Conservation (phyloP, 2,329 filamentous ascomycete genomes). For the Venturia oleaginea region DNA sequence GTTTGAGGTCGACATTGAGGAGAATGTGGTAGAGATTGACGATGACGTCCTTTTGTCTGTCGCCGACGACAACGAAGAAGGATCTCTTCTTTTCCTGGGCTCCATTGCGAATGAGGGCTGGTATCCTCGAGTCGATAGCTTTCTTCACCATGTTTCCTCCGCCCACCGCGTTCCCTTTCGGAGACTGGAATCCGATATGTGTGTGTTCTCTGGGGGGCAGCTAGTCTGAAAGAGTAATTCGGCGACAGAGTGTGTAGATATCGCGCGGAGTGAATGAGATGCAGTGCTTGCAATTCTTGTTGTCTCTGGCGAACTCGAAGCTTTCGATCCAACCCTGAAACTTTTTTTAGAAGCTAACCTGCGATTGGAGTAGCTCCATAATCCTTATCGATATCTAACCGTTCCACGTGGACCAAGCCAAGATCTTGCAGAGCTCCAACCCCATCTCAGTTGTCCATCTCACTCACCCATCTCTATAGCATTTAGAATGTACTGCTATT, state of each 20-base stretch:
- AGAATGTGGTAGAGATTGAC: conserved; percentile 92
- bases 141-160: conserved; percentile 11
- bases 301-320: background rate
- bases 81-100: conserved; percentile 93
- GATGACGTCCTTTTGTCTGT: conserved; percentile 91
- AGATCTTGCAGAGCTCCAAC: background rate
- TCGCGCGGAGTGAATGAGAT: background rate
- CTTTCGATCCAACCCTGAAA: background rate
- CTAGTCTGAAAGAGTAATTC: background rate
- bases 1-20: conserved; percentile 78
- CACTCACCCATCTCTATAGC: background rate
- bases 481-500: background rate
- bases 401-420: background rate
- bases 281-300: background rate
- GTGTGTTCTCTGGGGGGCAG: background rate
- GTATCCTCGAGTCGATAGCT: conserved; percentile 13
- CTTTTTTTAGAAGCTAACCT: background rate
- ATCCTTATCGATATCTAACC: conserved; percentile 1
- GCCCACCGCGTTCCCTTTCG: background rate
- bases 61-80: conserved; percentile 95
- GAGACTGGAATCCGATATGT: background rate
- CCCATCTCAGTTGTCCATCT: background rate
- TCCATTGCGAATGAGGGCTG: conserved; percentile 76
- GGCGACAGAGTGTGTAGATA: background rate
- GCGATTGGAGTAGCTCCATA: background rate